A percentile compares a stretch with the other conserved stretches of the same genome.
phyloP scores from a whole-genome alignment of 495 filamentous ascomycete genomes.

The Aspergillus egyptiacus region DNA sequence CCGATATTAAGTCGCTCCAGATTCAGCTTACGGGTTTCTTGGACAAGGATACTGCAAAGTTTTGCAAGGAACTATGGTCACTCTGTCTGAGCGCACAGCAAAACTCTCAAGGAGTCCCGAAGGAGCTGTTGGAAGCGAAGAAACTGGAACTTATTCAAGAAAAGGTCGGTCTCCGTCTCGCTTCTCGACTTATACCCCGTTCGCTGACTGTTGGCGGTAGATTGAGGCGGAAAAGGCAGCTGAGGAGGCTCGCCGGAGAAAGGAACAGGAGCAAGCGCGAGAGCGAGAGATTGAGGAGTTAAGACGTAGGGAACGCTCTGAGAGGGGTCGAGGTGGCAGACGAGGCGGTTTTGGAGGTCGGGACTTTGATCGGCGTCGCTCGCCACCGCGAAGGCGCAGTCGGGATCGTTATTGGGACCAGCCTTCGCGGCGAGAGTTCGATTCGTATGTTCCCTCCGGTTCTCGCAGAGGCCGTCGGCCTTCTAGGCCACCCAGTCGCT shows the following conservation, averaged over 20 bases:
- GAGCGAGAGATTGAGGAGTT: slow-evolving; percentile 59
- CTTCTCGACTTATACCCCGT: not conserved
- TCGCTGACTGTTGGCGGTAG: slow-evolving; percentile 38
- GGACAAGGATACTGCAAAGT: slow-evolving; percentile 82
- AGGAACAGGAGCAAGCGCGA: slow-evolving; percentile 56
- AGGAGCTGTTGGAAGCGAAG: slow-evolving; percentile 92
- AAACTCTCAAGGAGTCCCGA: slow-evolving; percentile 84
- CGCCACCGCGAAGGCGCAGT: slow-evolving; percentile 54
- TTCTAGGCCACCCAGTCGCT: slow-evolving; percentile 30
- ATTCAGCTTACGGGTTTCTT: slow-evolving; percentile 92
- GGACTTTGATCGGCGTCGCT: slow-evolving; percentile 47
- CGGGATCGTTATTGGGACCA: slow-evolving; percentile 48
- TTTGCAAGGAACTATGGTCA: slow-evolving; percentile 93
- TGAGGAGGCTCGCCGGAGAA: slow-evolving; percentile 63
- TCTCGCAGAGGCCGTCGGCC: slow-evolving; percentile 32
- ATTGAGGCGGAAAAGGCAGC: slow-evolving; percentile 77
- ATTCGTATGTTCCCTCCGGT: slow-evolving; percentile 52
- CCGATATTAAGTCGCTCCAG: slow-evolving; percentile 90
- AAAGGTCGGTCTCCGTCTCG: slow-evolving; percentile 55
- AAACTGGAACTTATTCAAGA: slow-evolving; percentile 90
- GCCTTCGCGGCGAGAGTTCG: slow-evolving; percentile 47
- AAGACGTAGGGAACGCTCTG: slow-evolving; percentile 66
- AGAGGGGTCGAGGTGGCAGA: slow-evolving; percentile 57
- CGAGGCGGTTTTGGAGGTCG: slow-evolving; percentile 47
- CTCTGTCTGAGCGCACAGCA: slow-evolving; percentile 84